A percentile compares a stretch with the other conserved stretches of the same genome.
Evolutionary conservation across 2,329 filamentous ascomycete species (phyloP).

Genomic region (Fusarium annulatum): DNA sequence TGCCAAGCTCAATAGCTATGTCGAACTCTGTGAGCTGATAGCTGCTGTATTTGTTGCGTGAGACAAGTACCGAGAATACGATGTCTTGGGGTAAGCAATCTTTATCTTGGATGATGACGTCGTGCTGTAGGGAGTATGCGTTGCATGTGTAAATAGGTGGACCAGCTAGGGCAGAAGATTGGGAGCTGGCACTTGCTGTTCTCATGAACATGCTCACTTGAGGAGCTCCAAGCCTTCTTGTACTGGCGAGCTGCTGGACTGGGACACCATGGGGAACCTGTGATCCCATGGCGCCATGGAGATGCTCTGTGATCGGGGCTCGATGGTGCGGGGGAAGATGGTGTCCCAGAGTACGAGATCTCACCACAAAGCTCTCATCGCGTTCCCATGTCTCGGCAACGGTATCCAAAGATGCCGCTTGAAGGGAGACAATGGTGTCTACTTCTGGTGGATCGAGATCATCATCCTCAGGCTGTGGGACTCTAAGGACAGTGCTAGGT

Average conservation of each 20-base stretch:
- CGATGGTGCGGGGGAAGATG: not conserved
- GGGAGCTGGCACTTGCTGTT: not conserved
- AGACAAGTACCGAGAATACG: not conserved
- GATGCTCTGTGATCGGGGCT: not conserved
- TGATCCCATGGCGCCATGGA: not conserved
- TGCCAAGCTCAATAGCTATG: not conserved
- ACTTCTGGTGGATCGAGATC: rapidly evolving
- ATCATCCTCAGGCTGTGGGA: not conserved
- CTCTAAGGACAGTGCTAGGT: not conserved
- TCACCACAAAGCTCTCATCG: not conserved
- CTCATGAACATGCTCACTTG: no score
- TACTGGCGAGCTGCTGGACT: not conserved
- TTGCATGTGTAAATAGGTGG: not conserved
- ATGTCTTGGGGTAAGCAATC: not conserved
- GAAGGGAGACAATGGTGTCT: rapidly evolving
- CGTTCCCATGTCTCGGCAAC: not conserved
- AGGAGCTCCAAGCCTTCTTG: not conserved
- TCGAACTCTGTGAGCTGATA: not conserved
- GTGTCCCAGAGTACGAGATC: not conserved
- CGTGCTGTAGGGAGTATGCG: not conserved
- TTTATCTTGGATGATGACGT: not conserved
- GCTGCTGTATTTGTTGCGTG: not conserved
- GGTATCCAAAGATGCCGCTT: rapidly evolving
- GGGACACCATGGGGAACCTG: not conserved
- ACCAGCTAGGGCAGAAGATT: not conserved